phyloP scores from a whole-genome alignment of 2,329 filamentous ascomycete species.

The Hypoxylon sp. region DNA sequence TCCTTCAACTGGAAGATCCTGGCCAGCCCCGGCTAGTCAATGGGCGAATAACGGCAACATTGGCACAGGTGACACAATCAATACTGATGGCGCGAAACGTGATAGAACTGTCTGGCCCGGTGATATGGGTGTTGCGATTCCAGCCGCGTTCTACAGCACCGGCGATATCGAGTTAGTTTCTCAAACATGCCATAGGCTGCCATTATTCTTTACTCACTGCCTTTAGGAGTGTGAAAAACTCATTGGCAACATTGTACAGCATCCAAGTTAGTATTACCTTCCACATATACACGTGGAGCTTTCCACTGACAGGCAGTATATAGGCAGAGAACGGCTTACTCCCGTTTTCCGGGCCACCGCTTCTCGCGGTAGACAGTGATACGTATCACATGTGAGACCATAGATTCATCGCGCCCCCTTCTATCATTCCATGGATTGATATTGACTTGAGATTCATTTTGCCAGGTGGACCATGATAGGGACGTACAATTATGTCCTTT shows the following conservation, averaged over 20 bases:
- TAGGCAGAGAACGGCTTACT: slow-evolving; percentile 45
- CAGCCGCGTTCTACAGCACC: slow-evolving; percentile 66
- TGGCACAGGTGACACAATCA: slow-evolving; percentile 53
- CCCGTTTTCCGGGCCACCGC: slow-evolving; percentile 50
- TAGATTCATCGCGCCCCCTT: not conserved
- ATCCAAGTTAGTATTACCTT: slow-evolving; percentile 49
- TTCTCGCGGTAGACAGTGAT: slow-evolving; percentile 47
- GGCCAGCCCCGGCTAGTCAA: slow-evolving; percentile 49
- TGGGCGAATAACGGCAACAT: slow-evolving; percentile 52
- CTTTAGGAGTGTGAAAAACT: slow-evolving; percentile 61
- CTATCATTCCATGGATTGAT: slow-evolving; percentile 8
- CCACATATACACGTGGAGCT: slow-evolving; percentile 8
- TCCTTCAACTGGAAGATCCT: slow-evolving; percentile 49
- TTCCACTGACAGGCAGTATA: slow-evolving; percentile 24
- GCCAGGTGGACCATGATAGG: slow-evolving; percentile 66
- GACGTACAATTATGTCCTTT: slow-evolving; percentile 71
- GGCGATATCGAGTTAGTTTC: slow-evolving; percentile 57
- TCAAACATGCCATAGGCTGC: not conserved
- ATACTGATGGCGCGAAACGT: slow-evolving; percentile 66
- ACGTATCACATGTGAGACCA: slow-evolving; percentile 54
- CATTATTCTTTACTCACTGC: slow-evolving; percentile 32
- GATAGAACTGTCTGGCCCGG: slow-evolving; percentile 71
- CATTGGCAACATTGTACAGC: slow-evolving; percentile 58
- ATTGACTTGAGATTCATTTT: slow-evolving; percentile 9
- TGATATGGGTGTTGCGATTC: slow-evolving; percentile 69